Evolutionary conservation across 176 grass and related monocot genomes (phyloP).

Genomic region (sorghum (Sorghum bicolor)): DNA sequence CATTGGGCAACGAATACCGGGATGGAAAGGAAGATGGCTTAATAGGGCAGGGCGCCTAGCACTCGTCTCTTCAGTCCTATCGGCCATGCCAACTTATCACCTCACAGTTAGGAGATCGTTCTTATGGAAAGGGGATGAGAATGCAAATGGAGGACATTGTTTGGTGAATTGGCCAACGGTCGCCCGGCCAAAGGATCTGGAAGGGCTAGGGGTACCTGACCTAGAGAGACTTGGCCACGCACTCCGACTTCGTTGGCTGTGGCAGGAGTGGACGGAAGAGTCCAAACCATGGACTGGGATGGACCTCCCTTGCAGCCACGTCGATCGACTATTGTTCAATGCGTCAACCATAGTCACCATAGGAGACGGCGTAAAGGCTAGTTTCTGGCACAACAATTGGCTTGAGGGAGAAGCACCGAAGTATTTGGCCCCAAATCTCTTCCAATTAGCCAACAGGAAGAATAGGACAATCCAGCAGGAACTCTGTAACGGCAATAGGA

Average conservation of each 20-base stretch:
- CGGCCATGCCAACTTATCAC: neutral
- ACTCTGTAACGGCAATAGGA: too few relatives aligned
- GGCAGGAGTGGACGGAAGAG: neutral
- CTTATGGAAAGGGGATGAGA: neutral
- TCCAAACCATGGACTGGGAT: neutral
- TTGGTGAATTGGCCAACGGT: neutral
- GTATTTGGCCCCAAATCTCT: too few relatives aligned
- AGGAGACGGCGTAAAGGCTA: too few relatives aligned
- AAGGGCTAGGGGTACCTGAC: neutral
- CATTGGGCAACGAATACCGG: neutral
- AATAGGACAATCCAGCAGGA: too few relatives aligned
- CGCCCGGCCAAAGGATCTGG: neutral
- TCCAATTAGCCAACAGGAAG: too few relatives aligned
- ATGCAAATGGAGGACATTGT: neutral
- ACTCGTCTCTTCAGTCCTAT: neutral
- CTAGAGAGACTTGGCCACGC: neutral
- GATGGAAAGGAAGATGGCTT: neutral
- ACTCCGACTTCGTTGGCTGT: neutral
- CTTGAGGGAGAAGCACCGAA: too few relatives aligned
- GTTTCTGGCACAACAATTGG: too few relatives aligned
- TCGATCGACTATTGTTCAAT: too few relatives aligned
- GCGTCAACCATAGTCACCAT: too few relatives aligned
- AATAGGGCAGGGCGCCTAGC: neutral
- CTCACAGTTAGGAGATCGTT: neutral
- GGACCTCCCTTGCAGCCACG: too few relatives aligned